These are phyloP conservation scores for Sphaerobolus stellatus DNA, from an alignment of 1,284 basidiomycete genomes.

Conservation along the genomic window DNA sequence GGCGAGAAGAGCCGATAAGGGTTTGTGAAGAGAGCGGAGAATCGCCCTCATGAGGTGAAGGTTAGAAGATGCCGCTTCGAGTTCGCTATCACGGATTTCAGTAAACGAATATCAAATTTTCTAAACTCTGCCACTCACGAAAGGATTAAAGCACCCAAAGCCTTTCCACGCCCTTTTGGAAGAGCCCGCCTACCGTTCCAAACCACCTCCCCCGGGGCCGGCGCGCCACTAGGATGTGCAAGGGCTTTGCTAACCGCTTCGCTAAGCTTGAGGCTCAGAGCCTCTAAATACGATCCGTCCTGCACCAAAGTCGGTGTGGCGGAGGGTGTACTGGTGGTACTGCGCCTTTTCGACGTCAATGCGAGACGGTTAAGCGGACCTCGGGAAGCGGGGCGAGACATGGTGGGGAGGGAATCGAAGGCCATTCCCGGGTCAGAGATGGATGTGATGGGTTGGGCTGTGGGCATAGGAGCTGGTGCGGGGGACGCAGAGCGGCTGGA, in stretches of 20 bases:
- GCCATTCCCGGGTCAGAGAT: conserved; percentile 40
- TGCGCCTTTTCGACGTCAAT: conserved; percentile 54
- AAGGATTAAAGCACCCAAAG: conserved; percentile 64
- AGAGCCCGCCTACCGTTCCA: conserved; percentile 61
- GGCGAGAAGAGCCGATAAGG: conserved; percentile 68
- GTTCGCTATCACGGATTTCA: conserved; percentile 49
- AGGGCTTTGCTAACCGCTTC: conserved; percentile 78
- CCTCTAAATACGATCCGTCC: conserved; percentile 75
- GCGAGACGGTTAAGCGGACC: conserved; percentile 54
- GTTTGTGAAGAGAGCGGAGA: conserved; percentile 68
- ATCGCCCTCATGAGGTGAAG: conserved; percentile 66
- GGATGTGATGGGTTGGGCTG: conserved; percentile 18
- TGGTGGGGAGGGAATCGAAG: conserved; percentile 21
- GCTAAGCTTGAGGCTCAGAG: conserved; percentile 69
- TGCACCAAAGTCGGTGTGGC: conserved; percentile 54
- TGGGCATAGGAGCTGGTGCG: conserved; percentile 35
- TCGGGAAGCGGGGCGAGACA: conserved; percentile 41
- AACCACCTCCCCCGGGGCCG: conserved; percentile 49
- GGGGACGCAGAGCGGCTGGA: conserved; percentile 63
- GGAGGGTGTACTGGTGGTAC: conserved; percentile 41
- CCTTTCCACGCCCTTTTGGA: conserved; percentile 63
- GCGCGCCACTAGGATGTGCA: conserved; percentile 57
- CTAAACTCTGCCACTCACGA: conserved; percentile 47
- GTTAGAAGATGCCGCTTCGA: conserved; percentile 61
- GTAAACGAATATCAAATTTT: conserved; percentile 15